phyloP scores from a whole-genome alignment of 2,329 filamentous ascomycete genomes.

The Corinectria fuckeliana region DNA sequence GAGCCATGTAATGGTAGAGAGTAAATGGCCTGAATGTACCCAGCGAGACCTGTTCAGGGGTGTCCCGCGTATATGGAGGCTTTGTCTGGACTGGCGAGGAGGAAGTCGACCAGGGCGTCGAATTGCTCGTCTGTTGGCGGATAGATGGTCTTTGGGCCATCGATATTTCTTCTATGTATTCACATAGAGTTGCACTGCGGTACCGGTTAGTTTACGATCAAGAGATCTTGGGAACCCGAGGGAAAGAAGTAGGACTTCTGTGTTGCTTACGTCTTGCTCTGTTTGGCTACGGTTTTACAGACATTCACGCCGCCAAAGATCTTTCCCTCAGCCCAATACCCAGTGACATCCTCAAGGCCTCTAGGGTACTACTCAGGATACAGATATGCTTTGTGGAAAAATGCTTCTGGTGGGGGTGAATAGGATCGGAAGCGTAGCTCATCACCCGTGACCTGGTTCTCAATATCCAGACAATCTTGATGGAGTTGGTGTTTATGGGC shows the following conservation, averaged over 20 bases:
- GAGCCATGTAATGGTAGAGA: background rate
- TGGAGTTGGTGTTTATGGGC: constrained; percentile 9
- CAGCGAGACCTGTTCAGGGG: background rate
- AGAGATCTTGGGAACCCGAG: too few species aligned
- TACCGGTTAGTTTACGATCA: background rate
- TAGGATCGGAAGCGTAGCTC: background rate
- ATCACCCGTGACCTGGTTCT: background rate
- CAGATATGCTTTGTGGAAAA: constrained; percentile 10
- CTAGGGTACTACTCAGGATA: constrained; percentile 37
- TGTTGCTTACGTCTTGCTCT: constrained; percentile 21
- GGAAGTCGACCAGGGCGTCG: background rate
- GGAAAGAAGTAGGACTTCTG: too few species aligned
- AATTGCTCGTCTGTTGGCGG: constrained; percentile 3
- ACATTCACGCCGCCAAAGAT: constrained; percentile 41
- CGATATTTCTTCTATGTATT: background rate
- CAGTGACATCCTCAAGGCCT: constrained; percentile 31
- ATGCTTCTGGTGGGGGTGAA: background rate
- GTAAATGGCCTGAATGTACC: background rate
- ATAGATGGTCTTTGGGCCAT: constrained; percentile 2
- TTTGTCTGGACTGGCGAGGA: background rate
- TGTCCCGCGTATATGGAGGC: constrained; percentile 5
- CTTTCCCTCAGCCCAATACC: constrained; percentile 40
- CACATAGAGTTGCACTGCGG: constrained; percentile 6
- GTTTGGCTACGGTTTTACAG: constrained; percentile 37
- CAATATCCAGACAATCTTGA: constrained; percentile 1